These are phyloP conservation scores for Russula dissimulans DNA, from an alignment of 768 basidiomycete species.

Conservation along the genomic window DNA sequence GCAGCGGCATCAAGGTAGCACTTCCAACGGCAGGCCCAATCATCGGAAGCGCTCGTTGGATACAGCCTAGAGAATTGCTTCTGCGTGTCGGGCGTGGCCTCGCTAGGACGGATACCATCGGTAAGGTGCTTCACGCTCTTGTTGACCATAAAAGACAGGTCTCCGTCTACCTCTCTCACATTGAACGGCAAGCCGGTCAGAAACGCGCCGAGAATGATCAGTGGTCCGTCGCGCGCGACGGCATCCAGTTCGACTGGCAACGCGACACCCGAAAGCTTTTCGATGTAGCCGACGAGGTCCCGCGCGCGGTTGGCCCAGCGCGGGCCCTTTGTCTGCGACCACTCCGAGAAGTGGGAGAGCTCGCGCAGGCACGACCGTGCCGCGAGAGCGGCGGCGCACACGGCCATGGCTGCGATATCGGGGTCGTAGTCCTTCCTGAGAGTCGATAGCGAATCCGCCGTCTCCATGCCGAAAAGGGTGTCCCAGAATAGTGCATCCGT, in stretches of 20 bases:
- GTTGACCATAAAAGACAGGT: neutral
- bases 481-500: conserved; percentile 6
- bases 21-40: neutral
- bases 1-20: neutral
- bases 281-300: neutral
- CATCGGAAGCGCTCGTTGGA: neutral
- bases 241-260: neutral
- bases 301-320: neutral
- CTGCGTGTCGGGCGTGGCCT: neutral
- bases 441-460: conserved; percentile 3
- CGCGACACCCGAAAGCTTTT: neutral
- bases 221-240: neutral
- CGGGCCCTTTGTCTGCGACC: neutral
- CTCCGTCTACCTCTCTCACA: neutral
- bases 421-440: neutral
- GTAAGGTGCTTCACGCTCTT: conserved; percentile 5
- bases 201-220: neutral
- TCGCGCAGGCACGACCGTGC: conserved; percentile 9
- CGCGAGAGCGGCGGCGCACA: conserved; percentile 6
- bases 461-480: conserved; percentile 8
- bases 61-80: neutral
- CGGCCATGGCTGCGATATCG: neutral
- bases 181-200: neutral
- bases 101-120: neutral
- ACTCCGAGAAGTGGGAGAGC: neutral